Evolutionary conservation across 768 basidiomycete genomes (phyloP), one percentile per base, ranked within the genome.

Genomic region (Serendipita vermifera): DNA sequence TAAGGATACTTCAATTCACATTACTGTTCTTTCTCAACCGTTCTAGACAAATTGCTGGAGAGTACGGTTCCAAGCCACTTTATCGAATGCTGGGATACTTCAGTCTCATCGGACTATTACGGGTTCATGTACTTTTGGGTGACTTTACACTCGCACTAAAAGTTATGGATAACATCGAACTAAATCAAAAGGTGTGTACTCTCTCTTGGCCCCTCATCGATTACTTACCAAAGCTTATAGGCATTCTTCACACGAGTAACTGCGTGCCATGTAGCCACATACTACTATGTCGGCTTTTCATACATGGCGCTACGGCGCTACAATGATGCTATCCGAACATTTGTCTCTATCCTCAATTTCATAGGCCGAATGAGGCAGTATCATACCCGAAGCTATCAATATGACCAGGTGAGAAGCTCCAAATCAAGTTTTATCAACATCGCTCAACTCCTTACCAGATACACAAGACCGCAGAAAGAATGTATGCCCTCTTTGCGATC

Each of bases 21-120:
- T 46, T 31, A 31, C 13, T 13, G 17, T 26, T 20, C 26, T 26
- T 17, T 55, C 22, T 55, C 32, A n/a, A n/a, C 9, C 9, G 32
- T 41, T 55, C 20, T 57, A 91, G 89, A 32, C 83, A 87, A 63
- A 78, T 90, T 56, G 83, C 83, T 0, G 93, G 93, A 40, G 92
- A 96, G 68, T 98, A 94, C 66, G 93, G 93, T 39, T 75, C 80
- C 36, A 81, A 82, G 32, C 88, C 91, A 5, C 75, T 98, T 1
- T 98, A 98, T 71, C 82, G 90, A 57, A 87, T 88, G 75, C 79
- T 99, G 26, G 96, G 96, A 3, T 97, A 97, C 72, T 98, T 97
- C 75, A 92, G 90, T 61, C 77, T 98, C 62, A 85, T 98, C 62
- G 94, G 93, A 43, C 81, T 99, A 29, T 75, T 99, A 39, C 85